A percentile compares a stretch with the other conserved stretches of the same genome.
phyloP scores from a whole-genome alignment of 208 protist genomes.

The Trypanosoma cruzi region DNA sequence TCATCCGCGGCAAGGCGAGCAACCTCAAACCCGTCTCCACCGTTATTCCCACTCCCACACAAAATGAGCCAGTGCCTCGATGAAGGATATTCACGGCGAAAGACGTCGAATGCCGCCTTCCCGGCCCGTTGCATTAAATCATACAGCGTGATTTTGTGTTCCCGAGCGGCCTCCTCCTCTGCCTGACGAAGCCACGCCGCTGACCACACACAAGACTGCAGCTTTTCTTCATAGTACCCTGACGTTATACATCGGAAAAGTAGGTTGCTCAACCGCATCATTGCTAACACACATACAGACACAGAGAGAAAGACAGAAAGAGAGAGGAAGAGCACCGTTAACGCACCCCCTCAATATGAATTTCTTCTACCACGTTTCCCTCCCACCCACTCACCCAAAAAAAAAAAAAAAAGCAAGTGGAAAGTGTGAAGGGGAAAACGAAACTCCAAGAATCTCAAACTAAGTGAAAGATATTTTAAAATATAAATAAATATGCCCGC shows the following conservation, averaged over 20 bases:
- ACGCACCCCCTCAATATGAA: no score
- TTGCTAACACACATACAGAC: neutral
- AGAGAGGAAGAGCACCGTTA: no score
- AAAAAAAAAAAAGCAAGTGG: conserved; percentile 12
- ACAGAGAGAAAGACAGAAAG: neutral
- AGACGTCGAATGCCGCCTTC: conserved; percentile 54
- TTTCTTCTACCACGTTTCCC: no score
- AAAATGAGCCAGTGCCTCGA: conserved; percentile 70
- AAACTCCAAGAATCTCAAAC: no score
- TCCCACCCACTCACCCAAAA: no score
- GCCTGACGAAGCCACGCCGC: conserved; percentile 71
- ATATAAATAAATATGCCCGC: conserved; percentile 27
- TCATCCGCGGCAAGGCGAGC: conserved; percentile 49
- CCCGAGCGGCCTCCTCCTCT: conserved; percentile 60
- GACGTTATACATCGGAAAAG: conserved; percentile 30
- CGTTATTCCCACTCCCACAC: conserved; percentile 86
- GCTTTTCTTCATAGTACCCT: neutral
- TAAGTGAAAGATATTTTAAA: conserved; percentile 17
- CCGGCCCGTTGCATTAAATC: conserved; percentile 76
- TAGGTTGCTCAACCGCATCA: conserved; percentile 19
- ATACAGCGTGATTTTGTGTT: conserved; percentile 50
- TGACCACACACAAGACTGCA: conserved; percentile 50
- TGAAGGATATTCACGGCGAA: conserved; percentile 35
- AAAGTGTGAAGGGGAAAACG: neutral
- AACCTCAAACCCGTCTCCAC: conserved; percentile 85